These are phyloP conservation scores for Neofusicoccum sp. DNA, from an alignment of 2,329 filamentous ascomycete species.

Conservation along the genomic window DNA sequence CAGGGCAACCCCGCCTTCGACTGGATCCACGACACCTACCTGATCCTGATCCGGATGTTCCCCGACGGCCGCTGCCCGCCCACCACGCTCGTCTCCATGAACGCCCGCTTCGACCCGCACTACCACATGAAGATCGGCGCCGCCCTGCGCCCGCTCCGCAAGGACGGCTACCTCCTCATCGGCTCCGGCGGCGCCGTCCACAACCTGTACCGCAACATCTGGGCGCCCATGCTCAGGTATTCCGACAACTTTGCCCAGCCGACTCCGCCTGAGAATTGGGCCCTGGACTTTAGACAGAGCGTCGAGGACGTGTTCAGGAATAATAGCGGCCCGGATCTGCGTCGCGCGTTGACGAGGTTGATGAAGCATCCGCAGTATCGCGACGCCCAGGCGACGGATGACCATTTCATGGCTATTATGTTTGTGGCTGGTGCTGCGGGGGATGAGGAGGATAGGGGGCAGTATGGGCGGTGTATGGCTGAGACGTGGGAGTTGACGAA, in stretches of 20 bases:
- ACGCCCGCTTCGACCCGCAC: slow-evolving; percentile 59
- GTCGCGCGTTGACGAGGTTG: slow-evolving; percentile 60
- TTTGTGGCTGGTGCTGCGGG: slow-evolving; percentile 64
- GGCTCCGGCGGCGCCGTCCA: slow-evolving; percentile 67
- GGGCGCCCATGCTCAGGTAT: slow-evolving; percentile 65
- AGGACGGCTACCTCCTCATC: slow-evolving; percentile 60
- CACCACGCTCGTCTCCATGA: slow-evolving; percentile 62
- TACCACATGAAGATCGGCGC: slow-evolving; percentile 61
- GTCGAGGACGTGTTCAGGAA: slow-evolving; percentile 62
- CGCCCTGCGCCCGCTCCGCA: slow-evolving; percentile 58
- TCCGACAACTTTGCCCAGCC: slow-evolving; percentile 65
- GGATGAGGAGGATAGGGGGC: slow-evolving; percentile 37
- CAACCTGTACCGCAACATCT: slow-evolving; percentile 69
- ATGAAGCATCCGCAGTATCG: slow-evolving; percentile 70
- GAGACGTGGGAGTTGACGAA: slow-evolving; percentile 69
- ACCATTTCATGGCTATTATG: slow-evolving; percentile 68
- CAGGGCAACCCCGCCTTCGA: slow-evolving; percentile 60
- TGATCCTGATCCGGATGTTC: slow-evolving; percentile 72
- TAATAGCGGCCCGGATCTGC: slow-evolving; percentile 57
- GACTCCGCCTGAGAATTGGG: slow-evolving; percentile 60
- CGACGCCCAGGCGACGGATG: slow-evolving; percentile 70
- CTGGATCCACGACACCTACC: slow-evolving; percentile 74
- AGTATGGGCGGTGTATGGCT: slow-evolving; percentile 51
- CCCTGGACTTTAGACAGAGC: slow-evolving; percentile 67
- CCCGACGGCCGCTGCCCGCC: slow-evolving; percentile 62